Conservation (phyloP, 2,329 filamentous ascomycete species). For the Aspergillus quadrilineatus region DNA sequence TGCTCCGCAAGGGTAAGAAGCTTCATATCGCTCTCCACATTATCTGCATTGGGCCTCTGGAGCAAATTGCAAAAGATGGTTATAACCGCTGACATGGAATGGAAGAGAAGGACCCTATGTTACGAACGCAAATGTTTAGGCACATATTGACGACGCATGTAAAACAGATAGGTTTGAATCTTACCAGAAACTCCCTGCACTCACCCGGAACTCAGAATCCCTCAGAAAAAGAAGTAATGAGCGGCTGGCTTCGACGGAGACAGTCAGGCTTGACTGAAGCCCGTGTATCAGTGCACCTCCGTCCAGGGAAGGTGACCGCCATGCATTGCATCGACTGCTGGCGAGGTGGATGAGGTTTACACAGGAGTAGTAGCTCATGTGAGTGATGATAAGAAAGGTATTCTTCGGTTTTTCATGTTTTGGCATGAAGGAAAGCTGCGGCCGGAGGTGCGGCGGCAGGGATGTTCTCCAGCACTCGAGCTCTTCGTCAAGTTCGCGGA, state of each 20-base stretch:
- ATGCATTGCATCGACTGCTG: not conserved
- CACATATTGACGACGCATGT: too few relatives aligned
- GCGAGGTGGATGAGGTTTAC: not conserved
- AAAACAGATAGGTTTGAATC: not conserved
- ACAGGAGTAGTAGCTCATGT: not conserved
- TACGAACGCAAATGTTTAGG: too few relatives aligned
- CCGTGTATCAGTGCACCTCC: not conserved
- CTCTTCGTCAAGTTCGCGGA: constrained; percentile 2
- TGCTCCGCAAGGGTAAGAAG: not conserved
- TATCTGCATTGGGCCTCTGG: not conserved
- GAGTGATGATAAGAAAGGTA: not conserved
- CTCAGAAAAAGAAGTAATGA: not conserved
- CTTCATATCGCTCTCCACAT: not conserved
- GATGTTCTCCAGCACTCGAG: not conserved
- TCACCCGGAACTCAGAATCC: not conserved
- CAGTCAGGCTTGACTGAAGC: not conserved
- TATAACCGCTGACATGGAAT: not conserved
- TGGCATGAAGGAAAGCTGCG: not conserved
- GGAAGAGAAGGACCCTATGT: not conserved
- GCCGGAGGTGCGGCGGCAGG: not conserved
- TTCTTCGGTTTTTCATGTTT: not conserved
- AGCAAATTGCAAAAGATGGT: constrained; percentile 5
- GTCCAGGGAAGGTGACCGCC: not conserved
- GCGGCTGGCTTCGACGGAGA: constrained; percentile 3
- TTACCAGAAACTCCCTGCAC: not conserved